Conservation (phyloP, 192 early-diverging fungal genomes). For the Chytriomyces sp. region DNA sequence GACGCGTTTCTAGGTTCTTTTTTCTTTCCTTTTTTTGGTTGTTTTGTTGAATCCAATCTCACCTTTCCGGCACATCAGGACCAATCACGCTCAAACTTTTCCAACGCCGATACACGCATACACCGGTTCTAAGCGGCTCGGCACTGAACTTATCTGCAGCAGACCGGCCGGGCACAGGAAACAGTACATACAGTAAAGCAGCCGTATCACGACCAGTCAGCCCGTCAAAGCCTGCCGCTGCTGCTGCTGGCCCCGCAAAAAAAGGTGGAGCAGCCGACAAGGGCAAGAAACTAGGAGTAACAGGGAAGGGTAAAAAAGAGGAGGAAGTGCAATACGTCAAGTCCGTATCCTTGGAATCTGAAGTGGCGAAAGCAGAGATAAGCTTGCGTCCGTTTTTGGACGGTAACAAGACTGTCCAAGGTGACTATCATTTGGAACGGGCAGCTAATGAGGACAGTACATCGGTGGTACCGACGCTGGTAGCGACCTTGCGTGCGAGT, state of each 20-base stretch:
- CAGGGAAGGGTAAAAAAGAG: conserved; percentile 26
- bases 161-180: neutral
- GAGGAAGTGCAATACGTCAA: conserved; percentile 26
- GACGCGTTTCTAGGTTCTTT: conserved; percentile 27
- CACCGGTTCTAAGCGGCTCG: neutral
- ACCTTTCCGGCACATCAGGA: neutral
- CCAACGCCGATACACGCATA: conserved; percentile 4
- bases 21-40: neutral
- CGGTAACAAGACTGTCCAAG: conserved; percentile 13
- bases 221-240: conserved; percentile 6
- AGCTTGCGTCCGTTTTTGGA: conserved; percentile 18
- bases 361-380: conserved; percentile 1
- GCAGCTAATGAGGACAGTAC: neutral
- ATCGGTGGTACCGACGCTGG: neutral
- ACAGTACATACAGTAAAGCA: neutral
- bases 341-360: conserved; percentile 2
- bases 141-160: neutral
- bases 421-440: conserved; percentile 21
- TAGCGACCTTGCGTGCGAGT: conserved; percentile 1
- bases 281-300: neutral
- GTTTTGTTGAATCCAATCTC: neutral
- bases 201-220: conserved; percentile 1
- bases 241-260: neutral
- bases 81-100: neutral
- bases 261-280: neutral